A percentile compares a stretch with the other conserved stretches of the same genome.
Conservation (phyloP, 768 basidiomycete genomes). For the Mycena floridula region DNA sequence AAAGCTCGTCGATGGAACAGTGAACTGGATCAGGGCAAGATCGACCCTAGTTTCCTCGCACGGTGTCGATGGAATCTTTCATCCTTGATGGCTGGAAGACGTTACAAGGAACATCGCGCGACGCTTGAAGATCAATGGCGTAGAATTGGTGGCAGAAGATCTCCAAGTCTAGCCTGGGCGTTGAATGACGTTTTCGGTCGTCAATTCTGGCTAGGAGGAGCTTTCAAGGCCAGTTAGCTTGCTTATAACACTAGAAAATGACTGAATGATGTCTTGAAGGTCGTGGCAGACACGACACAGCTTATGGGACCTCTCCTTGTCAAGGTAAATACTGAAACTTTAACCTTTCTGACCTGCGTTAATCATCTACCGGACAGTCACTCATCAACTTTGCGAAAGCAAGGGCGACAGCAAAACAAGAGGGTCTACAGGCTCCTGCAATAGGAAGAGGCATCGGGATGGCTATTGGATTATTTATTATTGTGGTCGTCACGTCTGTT, state of each 20-base stretch:
- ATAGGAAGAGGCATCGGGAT: slow-evolving; percentile 55
- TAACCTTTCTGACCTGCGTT: not conserved
- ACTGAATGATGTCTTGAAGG: slow-evolving; percentile 22
- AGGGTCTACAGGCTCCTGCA: slow-evolving; percentile 26
- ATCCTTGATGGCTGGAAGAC: slow-evolving; percentile 17
- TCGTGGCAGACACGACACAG: slow-evolving; percentile 54
- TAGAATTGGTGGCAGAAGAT: slow-evolving; percentile 31
- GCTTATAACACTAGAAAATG: not conserved
- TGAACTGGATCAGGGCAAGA: slow-evolving; percentile 36
- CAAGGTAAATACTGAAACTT: slow-evolving; percentile 29
- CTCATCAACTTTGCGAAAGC: slow-evolving; percentile 58
- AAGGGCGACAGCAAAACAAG: slow-evolving; percentile 31
- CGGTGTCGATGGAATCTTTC: slow-evolving; percentile 37
- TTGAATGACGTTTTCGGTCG: slow-evolving; percentile 54
- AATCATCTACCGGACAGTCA: slow-evolving; percentile 23
- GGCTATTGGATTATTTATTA: slow-evolving; percentile 46
- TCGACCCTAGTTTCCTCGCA: slow-evolving; percentile 32
- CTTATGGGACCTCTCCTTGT: slow-evolving; percentile 60
- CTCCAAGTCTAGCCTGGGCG: slow-evolving; percentile 52
- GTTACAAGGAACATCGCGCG: slow-evolving; percentile 19
- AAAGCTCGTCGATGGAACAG: slow-evolving; percentile 53
- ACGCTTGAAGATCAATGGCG: slow-evolving; percentile 38
- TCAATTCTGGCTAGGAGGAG: slow-evolving; percentile 59
- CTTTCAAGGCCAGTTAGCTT: slow-evolving; percentile 43
- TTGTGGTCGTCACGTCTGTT: slow-evolving; percentile 47